These are phyloP conservation scores for Alternaria gansuensis DNA, from an alignment of 2,329 filamentous ascomycete species.

Conservation along the genomic window DNA sequence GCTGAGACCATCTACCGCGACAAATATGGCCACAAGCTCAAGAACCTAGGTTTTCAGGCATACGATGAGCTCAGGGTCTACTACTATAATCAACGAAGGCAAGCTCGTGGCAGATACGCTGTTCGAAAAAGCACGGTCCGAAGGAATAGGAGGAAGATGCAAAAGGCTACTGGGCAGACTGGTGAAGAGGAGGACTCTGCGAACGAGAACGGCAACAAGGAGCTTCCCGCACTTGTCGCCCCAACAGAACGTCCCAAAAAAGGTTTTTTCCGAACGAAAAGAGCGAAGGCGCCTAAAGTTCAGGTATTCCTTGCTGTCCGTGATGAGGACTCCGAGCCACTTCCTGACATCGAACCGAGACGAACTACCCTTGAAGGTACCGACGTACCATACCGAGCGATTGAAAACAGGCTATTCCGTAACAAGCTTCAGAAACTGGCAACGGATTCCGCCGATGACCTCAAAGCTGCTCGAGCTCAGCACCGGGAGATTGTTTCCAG, in stretches of 20 bases:
- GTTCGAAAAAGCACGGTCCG: conserved; percentile 39
- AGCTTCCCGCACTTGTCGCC: conserved; percentile 31
- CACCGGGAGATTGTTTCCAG: conserved; percentile 53
- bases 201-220: conserved; percentile 23
- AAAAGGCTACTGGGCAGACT: conserved; percentile 32
- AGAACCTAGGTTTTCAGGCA: conserved; percentile 54
- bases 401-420: conserved; percentile 43
- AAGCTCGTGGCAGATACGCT: conserved; percentile 42
- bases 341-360: conserved; percentile 17
- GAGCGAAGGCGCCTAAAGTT: conserved; percentile 32
- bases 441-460: conserved; percentile 49
- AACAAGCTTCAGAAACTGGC: conserved; percentile 42
- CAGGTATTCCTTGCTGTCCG: conserved; percentile 44
- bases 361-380: conserved; percentile 41
- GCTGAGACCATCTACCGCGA: conserved; percentile 77
- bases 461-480: conserved; percentile 52
- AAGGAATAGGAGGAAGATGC: conserved; percentile 40
- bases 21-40: conserved; percentile 55
- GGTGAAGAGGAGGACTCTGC: conserved; percentile 33
- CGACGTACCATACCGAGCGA: conserved; percentile 38
- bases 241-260: conserved; percentile 37
- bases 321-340: conserved; percentile 17
- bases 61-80: conserved; percentile 41
- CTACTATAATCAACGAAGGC: conserved; percentile 38
- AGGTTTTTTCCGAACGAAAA: conserved; percentile 43